phyloP scores from a whole-genome alignment of 208 protist genomes.

The Acanthamoeba triangularis region DNA sequence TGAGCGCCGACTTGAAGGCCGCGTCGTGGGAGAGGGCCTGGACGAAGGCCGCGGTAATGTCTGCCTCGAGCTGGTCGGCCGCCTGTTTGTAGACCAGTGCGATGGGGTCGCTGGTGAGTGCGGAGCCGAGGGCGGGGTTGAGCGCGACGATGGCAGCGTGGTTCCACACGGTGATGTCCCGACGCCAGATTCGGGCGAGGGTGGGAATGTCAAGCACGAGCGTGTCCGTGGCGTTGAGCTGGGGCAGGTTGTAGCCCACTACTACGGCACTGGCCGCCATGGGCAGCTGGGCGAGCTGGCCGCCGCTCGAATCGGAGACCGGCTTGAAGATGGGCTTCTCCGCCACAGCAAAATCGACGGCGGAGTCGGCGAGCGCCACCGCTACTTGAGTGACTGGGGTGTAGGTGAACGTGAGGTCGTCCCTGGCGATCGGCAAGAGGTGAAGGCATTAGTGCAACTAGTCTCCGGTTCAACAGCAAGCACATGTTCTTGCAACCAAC shows the following conservation, averaged over 20 bases:
- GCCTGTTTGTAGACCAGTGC: not conserved
- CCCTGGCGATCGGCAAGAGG: not conserved
- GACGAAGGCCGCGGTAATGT: conserved; percentile 4
- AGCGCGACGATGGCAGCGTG: not conserved
- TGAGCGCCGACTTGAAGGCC: not conserved
- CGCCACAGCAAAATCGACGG: not conserved
- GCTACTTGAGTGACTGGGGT: not conserved
- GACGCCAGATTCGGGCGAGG: not conserved
- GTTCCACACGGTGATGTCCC: conserved; percentile 33
- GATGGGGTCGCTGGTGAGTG: not conserved
- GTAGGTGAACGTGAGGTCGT: conserved; percentile 4
- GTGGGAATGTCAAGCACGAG: not conserved
- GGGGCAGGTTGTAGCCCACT: not conserved
- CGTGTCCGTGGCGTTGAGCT: not conserved
- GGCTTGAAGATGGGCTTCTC: not conserved
- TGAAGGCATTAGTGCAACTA: too few relatives aligned
- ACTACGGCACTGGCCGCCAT: not conserved
- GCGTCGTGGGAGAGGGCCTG: not conserved
- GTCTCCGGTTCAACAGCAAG: too few relatives aligned
- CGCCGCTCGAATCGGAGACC: not conserved
- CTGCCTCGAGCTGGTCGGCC: not conserved
- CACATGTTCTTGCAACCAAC: too few relatives aligned
- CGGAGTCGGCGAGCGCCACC: not conserved
- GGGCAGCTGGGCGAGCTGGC: not conserved
- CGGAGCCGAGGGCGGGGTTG: conserved; percentile 4